These are phyloP conservation scores for Saraca asoca DNA, from an alignment of 331 rosid species.

Conservation along the genomic window DNA sequence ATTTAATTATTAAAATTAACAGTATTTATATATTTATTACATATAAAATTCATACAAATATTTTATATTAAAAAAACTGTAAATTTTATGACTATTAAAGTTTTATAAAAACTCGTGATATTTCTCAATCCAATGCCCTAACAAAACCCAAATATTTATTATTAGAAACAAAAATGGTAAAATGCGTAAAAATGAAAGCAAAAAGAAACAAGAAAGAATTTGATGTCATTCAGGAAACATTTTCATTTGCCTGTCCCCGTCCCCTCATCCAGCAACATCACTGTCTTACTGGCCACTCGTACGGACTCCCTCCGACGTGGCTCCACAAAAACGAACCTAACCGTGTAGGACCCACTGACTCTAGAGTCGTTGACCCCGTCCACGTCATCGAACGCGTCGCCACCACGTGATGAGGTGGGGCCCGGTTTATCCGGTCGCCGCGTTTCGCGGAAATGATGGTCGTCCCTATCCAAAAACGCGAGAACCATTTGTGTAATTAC, in stretches of 20 bases:
- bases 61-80: no score
- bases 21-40: no score
- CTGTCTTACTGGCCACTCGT: not conserved
- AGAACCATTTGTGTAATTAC: not conserved
- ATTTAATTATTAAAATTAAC: no score
- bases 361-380: not conserved
- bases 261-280: constrained; percentile 10
- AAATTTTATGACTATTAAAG: no score
- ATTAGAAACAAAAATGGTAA: no score
- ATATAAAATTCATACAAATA: no score
- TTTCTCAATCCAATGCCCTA: no score
- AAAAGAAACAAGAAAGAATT: no score
- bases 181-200: no score
- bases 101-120: no score
- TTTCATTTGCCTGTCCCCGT: constrained; percentile 44
- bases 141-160: no score
- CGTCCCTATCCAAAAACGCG: constrained; percentile 32
- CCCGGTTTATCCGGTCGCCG: constrained; percentile 40
- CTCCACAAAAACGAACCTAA: constrained; percentile 1
- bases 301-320: not conserved
- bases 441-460: constrained; percentile 34
- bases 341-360: constrained; percentile 14
- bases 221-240: no score
- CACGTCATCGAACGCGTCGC: constrained; percentile 37
- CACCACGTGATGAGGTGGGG: constrained; percentile 38